These are phyloP conservation scores for Neurospora sp. DNA, from an alignment of 495 filamentous ascomycete species.

Conservation along the genomic window DNA sequence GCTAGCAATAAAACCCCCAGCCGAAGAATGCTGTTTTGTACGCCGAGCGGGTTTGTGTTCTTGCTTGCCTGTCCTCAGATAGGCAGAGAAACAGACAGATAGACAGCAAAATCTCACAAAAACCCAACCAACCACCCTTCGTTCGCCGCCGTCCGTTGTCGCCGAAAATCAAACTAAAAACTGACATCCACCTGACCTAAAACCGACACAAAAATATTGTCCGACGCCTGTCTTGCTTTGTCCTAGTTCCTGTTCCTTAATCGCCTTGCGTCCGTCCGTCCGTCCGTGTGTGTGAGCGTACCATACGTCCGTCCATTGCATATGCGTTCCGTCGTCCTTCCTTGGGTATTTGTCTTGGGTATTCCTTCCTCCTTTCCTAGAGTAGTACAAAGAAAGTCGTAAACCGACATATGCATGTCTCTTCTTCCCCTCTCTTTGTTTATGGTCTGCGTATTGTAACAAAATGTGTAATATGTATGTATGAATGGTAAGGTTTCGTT, in stretches of 20 bases:
- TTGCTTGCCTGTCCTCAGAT: neutral
- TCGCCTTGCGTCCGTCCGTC: neutral
- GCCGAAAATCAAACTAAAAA: neutral
- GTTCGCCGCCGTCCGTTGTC: neutral
- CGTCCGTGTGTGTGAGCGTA: neutral
- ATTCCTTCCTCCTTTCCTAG: neutral
- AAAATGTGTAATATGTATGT: neutral
- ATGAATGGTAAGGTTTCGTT: neutral
- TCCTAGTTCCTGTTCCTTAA: neutral
- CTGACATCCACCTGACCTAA: neutral
- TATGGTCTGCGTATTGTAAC: neutral
- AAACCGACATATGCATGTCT: neutral
- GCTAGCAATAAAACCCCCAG: neutral
- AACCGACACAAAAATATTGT: neutral
- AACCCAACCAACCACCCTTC: neutral
- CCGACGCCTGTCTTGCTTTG: neutral
- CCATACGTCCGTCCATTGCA: neutral
- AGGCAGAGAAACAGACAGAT: neutral
- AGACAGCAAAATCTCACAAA: neutral
- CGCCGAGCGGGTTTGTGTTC: neutral
- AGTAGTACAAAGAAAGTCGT: neutral
- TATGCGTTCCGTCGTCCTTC: neutral
- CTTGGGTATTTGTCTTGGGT: neutral
- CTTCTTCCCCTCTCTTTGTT: neutral
- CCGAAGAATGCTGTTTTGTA: neutral